phyloP scores from a whole-genome alignment of 2,329 filamentous ascomycete genomes.

The Phialophora chinensis region DNA sequence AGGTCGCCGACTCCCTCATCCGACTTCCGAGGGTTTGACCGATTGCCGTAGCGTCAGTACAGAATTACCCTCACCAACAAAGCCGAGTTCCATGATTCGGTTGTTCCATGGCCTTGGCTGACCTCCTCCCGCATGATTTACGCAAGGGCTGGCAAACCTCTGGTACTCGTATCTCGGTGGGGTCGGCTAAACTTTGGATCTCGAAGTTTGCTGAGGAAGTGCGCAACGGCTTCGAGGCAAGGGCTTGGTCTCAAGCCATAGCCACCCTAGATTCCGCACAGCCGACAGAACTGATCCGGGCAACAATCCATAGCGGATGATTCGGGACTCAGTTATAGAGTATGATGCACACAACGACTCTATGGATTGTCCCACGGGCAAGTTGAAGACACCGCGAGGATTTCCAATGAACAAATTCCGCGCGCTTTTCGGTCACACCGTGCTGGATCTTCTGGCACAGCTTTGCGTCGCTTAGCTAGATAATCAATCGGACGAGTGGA shows the following conservation, averaged over 20 bases:
- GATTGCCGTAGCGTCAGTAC: slow-evolving; percentile 17
- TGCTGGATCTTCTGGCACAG: background rate
- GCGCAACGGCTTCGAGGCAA: background rate
- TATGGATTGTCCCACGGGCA: background rate
- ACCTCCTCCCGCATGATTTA: background rate
- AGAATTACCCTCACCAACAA: slow-evolving; percentile 4
- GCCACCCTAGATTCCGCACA: background rate
- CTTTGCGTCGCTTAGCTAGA: background rate
- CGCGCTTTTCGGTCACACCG: background rate
- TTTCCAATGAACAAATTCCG: background rate
- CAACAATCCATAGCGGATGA: background rate
- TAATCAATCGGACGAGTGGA: background rate
- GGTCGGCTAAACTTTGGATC: background rate
- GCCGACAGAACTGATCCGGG: background rate
- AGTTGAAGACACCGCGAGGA: background rate
- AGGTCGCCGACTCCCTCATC: background rate
- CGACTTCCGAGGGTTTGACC: slow-evolving; percentile 7
- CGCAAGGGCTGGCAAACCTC: background rate
- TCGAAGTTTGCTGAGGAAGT: background rate
- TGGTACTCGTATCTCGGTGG: background rate
- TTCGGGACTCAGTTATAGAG: background rate
- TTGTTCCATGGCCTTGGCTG: background rate
- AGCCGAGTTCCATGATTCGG: slow-evolving; percentile 1
- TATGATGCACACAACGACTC: background rate
- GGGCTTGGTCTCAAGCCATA: background rate